phyloP scores from a whole-genome alignment of 495 filamentous ascomycete species.

The Acidiella bohemica region DNA sequence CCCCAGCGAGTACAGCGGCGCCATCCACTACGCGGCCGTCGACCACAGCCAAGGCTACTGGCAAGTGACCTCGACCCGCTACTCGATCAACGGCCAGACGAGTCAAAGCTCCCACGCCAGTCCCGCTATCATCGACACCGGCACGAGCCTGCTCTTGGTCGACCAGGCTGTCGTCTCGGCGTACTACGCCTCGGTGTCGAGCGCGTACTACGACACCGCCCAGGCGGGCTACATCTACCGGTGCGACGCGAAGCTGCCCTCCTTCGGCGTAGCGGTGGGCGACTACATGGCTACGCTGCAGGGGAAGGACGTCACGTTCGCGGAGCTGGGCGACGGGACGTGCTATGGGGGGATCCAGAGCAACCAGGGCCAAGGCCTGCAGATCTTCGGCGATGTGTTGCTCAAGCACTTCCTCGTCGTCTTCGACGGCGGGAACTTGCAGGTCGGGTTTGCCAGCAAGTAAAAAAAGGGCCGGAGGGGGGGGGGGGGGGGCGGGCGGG shows the following conservation, averaged over 20 bases:
- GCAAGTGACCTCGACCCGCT: slow-evolving; percentile 50
- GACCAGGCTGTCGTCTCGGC: slow-evolving; percentile 25
- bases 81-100: slow-evolving; percentile 38
- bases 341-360: slow-evolving; percentile 34
- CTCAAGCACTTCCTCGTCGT: slow-evolving; percentile 69
- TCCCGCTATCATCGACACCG: slow-evolving; percentile 33
- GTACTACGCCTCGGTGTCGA: slow-evolving; percentile 46
- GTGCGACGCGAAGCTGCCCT: slow-evolving; percentile 48
- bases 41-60: slow-evolving; percentile 58
- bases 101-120: slow-evolving; percentile 20
- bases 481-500: no score
- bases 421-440: slow-evolving; percentile 53
- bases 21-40: slow-evolving; percentile 49
- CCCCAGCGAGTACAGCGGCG: slow-evolving; percentile 46
- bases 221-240: slow-evolving; percentile 54
- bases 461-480: no score
- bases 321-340: slow-evolving; percentile 36
- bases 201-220: slow-evolving; percentile 35
- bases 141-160: slow-evolving; percentile 31
- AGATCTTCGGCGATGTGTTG: slow-evolving; percentile 66
- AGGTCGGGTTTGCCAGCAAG: slow-evolving; percentile 50
- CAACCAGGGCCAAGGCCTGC: slow-evolving; percentile 37
- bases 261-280: slow-evolving; percentile 53
- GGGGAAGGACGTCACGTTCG: slow-evolving; percentile 55
- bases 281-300: slow-evolving; percentile 47